Evolutionary conservation across 345 rosid genomes (phyloP), one percentile per base, ranked within the genome.

Genomic region (Lepidium sativum): DNA sequence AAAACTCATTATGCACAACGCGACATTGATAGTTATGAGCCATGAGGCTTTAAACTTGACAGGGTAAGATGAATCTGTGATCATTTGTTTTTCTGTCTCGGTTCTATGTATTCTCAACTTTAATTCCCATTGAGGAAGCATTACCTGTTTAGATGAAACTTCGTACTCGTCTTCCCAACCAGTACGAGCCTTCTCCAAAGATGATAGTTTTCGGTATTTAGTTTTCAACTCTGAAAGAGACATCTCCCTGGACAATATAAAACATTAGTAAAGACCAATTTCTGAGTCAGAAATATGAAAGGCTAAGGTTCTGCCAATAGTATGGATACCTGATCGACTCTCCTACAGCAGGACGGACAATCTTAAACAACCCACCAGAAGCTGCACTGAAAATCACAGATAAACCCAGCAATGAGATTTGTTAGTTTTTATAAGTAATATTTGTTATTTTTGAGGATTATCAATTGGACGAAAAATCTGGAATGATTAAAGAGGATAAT

Each of bases 141-240:
- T n/a, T 54, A 92, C 98, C 97, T 89, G 98, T 76, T 86, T 90
- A 52, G 97, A 94, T 38, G 99, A 90, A 77, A 87, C 70, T 75
- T 86, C 92, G 75, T 83, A 90, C 72, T 94, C 99, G 49, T 89
- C 99, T 79, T 94, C 95, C 99, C 99, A 94, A 58, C 97, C 94
- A 52, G 33, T 70, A 43, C 57, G 74, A 59, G 99, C 90, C 78
- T 87, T 89, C 77, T 87, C 96, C 39, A 88, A 51, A 16, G 87
- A 86, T 29, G 86, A 71, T 34, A 87, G 60, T 73, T 79, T 89
- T 73, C 95, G 75, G 73, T 89, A 92, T 77, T 92, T 92, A 69
- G 67, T 81, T 80, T 88, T 94, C 41, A 94, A 77, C 73, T 90
- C 99, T 13, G 78, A 63, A 53, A 83, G 79, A 56, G 92, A 58